Evolutionary conservation across 1,139 yeast species (phyloP).

Genomic region (Candida dubliniensis): DNA sequence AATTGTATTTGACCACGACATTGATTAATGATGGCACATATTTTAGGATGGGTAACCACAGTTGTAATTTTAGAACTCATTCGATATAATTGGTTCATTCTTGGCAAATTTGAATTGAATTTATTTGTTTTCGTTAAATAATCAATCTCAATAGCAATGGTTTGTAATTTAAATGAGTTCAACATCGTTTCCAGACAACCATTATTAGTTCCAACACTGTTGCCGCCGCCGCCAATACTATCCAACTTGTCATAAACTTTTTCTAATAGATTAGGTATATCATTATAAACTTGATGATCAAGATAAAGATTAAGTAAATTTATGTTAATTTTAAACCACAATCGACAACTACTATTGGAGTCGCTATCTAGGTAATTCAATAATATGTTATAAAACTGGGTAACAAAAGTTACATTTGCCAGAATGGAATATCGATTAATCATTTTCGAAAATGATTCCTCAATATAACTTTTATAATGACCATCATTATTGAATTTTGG

Average conservation of each 20-base stretch:
- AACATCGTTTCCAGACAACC: constrained; percentile 34
- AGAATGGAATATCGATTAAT: constrained; percentile 45
- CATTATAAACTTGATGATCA: constrained; percentile 33
- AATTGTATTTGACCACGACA: constrained; percentile 74
- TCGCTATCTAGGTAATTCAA: constrained; percentile 14
- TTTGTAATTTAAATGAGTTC: constrained; percentile 54
- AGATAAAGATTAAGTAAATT: constrained; percentile 51
- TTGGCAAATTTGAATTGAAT: constrained; percentile 27
- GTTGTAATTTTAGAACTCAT: constrained; percentile 50
- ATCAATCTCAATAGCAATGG: constrained; percentile 66
- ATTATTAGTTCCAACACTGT: neutral
- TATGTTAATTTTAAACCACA: constrained; percentile 57
- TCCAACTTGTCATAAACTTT: constrained; percentile 39
- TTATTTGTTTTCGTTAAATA: constrained; percentile 34
- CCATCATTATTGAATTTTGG: constrained; percentile 34
- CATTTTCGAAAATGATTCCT: constrained; percentile 60
- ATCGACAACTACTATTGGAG: constrained; percentile 41
- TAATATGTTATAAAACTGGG: constrained; percentile 30
- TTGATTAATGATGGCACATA: constrained; percentile 69
- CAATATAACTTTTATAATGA: constrained; percentile 51
- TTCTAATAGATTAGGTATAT: constrained; percentile 42
- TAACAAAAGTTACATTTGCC: constrained; percentile 27
- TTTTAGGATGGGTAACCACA: constrained; percentile 74
- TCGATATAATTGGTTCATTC: constrained; percentile 49
- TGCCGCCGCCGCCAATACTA: constrained; percentile 24